Percentiles rank a stretch among this genome's conserved stretches.
These are phyloP conservation scores for Onygenales sp. DNA, from an alignment of 2,329 filamentous ascomycete genomes.

Conservation along the genomic window DNA sequence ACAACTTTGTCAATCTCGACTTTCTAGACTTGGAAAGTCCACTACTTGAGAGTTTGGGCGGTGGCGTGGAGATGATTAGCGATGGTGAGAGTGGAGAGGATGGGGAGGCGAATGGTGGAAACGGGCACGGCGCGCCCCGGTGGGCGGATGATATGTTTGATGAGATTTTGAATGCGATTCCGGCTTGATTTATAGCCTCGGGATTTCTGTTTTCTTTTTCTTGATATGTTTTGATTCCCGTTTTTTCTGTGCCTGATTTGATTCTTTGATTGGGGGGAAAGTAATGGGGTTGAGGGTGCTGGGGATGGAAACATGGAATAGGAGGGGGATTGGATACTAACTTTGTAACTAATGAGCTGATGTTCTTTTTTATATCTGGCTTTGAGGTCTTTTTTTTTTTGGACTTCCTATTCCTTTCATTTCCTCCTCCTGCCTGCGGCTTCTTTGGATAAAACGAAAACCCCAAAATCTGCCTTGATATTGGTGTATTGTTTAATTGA, in stretches of 20 bases:
- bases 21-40: conserved; percentile 7
- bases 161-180: conserved; percentile 7
- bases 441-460: too few species aligned
- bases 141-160: conserved; percentile 9
- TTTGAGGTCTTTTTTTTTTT: too few species aligned
- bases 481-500: too few species aligned
- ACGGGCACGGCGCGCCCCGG: not conserved
- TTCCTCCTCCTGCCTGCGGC: too few species aligned
- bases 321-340: not conserved
- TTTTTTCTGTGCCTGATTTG: too few species aligned
- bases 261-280: too few species aligned
- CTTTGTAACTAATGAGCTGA: not conserved
- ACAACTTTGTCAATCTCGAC: conserved; percentile 6
- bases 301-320: too few species aligned
- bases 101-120: not conserved
- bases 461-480: too few species aligned
- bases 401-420: too few species aligned
- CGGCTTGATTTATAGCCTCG: not conserved
- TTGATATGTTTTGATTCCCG: not conserved
- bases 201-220: not conserved
- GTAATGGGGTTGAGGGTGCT: too few species aligned
- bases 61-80: not conserved
- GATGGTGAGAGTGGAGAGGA: not conserved
- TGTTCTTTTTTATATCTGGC: not conserved
- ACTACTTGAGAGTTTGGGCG: not conserved